These are phyloP conservation scores for Pelagophyceae sp. DNA, from an alignment of 352 stramenopile genomes.

Conservation along the genomic window DNA sequence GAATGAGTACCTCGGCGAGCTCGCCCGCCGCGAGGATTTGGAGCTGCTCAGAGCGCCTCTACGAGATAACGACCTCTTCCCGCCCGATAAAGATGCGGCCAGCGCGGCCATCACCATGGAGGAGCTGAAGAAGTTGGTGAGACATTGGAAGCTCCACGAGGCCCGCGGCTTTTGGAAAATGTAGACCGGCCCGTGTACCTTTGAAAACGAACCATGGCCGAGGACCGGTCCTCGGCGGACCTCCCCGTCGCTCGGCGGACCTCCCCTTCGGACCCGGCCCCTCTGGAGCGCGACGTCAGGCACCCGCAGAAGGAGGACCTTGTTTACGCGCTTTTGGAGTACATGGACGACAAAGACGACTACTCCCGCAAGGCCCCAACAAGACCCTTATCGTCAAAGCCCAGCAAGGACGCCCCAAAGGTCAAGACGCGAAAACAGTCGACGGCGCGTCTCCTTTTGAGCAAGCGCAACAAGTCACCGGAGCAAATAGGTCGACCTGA, in stretches of 20 bases:
- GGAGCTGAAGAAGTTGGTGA: slow-evolving; percentile 74
- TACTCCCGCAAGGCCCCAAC: slow-evolving; percentile 18
- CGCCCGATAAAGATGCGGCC: slow-evolving; percentile 55
- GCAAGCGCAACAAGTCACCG: background rate
- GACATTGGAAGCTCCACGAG: slow-evolving; percentile 74
- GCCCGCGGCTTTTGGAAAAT: slow-evolving; percentile 78
- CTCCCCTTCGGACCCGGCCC: too few species aligned
- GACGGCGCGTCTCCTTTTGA: too few species aligned
- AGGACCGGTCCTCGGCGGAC: too few species aligned
- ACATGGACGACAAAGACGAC: slow-evolving; percentile 65
- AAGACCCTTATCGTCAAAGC: slow-evolving; percentile 14
- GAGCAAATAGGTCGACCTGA: background rate
- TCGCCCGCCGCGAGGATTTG: slow-evolving; percentile 70
- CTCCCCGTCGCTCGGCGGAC: too few species aligned
- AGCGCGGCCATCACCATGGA: slow-evolving; percentile 70
- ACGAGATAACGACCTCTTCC: slow-evolving; percentile 53
- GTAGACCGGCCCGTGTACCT: too few species aligned
- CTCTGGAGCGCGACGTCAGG: too few species aligned
- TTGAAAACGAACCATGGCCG: too few species aligned
- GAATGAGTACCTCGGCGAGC: slow-evolving; percentile 63
- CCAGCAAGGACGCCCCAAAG: background rate
- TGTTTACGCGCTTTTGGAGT: slow-evolving; percentile 62
- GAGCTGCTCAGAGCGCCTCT: slow-evolving; percentile 69
- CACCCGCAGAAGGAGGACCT: slow-evolving; percentile 74
- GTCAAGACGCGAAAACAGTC: background rate